Percentiles rank a stretch among this genome's conserved stretches.
These are phyloP conservation scores for Populus euphratica DNA, from an alignment of 345 rosid species.

Conservation along the genomic window DNA sequence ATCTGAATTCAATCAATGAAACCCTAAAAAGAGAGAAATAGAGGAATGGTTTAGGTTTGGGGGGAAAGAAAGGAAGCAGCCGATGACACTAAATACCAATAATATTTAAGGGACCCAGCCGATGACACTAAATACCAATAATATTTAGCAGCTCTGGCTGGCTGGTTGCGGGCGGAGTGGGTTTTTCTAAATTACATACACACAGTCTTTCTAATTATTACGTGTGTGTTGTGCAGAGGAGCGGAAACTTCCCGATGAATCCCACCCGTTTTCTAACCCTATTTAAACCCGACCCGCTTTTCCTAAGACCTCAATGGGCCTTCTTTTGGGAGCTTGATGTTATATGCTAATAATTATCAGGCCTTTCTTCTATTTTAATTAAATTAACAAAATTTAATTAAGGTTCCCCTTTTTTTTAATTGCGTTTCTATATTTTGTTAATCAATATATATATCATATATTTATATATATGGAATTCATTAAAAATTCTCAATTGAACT, in stretches of 20 bases:
- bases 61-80: too few relatives aligned
- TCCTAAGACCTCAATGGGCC: too few relatives aligned
- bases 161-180: neutral
- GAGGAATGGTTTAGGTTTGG: neutral
- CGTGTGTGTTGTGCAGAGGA: neutral
- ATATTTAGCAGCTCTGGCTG: neutral
- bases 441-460: too few relatives aligned
- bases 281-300: neutral
- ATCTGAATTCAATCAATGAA: neutral
- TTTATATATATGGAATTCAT: too few relatives aligned
- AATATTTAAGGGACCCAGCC: neutral
- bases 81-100: neutral
- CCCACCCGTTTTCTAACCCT: conserved; percentile 29
- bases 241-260: conserved; percentile 12
- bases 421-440: too few relatives aligned
- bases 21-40: neutral
- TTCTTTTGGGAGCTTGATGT: too few relatives aligned
- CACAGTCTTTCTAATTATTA: neutral
- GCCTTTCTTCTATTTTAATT: too few relatives aligned
- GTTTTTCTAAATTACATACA: neutral
- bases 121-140: neutral
- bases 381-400: too few relatives aligned
- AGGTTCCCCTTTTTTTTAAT: too few relatives aligned
- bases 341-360: neutral
- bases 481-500: too few relatives aligned